Evolutionary conservation across 108 stramenopile genomes (phyloP).

Genomic region (Nitzschia inconspicua): DNA sequence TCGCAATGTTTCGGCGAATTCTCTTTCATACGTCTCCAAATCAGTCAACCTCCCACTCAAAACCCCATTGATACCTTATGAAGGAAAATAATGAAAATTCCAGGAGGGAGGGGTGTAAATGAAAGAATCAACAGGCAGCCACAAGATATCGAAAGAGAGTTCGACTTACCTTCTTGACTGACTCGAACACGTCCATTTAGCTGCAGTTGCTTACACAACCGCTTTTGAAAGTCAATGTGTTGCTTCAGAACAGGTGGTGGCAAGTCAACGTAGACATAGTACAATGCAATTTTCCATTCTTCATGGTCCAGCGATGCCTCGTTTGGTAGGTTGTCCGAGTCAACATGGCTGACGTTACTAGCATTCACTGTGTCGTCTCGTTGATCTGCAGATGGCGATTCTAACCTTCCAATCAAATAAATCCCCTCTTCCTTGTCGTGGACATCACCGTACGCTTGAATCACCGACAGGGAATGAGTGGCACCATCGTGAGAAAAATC

Average conservation of each 20-base stretch:
- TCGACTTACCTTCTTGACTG: conserved; percentile 61
- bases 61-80: conserved; percentile 86
- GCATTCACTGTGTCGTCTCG: too few species aligned
- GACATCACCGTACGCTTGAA: too few species aligned
- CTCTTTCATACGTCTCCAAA: conserved; percentile 47
- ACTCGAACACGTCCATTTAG: conserved; percentile 73
- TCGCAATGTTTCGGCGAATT: conserved; percentile 31
- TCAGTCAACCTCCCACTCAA: conserved; percentile 40
- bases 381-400: too few species aligned
- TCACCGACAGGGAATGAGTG: too few species aligned
- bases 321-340: neutral
- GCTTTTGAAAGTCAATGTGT: conserved; percentile 50
- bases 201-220: conserved; percentile 28
- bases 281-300: conserved; percentile 53
- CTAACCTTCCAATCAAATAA: too few species aligned
- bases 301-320: conserved; percentile 3
- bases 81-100: too few species aligned
- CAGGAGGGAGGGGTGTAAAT: too few species aligned
- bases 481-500: too few species aligned
- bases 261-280: conserved; percentile 62
- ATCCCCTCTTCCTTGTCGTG: too few species aligned
- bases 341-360: neutral
- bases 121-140: too few species aligned
- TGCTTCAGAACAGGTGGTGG: conserved; percentile 16
- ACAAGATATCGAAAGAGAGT: too few species aligned